Evolutionary conservation across 805 yeast genomes (phyloP), one percentile per base, ranked within the genome.

Genomic region (Saturnispora sanitii): DNA sequence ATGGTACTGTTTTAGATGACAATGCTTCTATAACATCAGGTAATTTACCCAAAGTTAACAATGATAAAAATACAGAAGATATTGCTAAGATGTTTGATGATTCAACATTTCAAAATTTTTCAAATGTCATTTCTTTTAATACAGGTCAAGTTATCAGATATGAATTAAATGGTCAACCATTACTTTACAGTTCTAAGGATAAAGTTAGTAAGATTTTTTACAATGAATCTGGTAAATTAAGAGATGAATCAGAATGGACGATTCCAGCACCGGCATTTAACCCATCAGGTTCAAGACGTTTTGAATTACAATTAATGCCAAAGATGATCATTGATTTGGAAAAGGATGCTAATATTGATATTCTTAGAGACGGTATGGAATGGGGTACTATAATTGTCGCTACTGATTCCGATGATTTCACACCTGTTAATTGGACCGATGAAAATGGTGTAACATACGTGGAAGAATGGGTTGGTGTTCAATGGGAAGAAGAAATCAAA

Each of bases 221-320:
- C 23, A 54, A 53, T 26, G 22, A 43, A 0, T 49, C 55, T 34
- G 53, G 53, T 21, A 45, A 52, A 31, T 41, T 53, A 16, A 49
- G 55, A 25, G 48, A 55, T 3, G 22, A 34, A 27, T 9, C 18
- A 4, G 37, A 50, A 33, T 46, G 53, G 28, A 43, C 60, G 9
- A 61, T 83, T 8, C 86, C 94, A 9, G 59, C 52, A 0, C 82
- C 84, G 3, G 70, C 72, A 2, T 77, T 64, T 49, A 73, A 81
- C 45, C 84, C 85, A 6, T 60, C 77, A 26, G 68, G 79, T 16
- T 32, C 45, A 12, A 69, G 90, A 49, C 72, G 71, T 25, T 82
- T 86, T 54, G 98, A 92, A 60, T 62, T 90, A 43, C 98, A 92
- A 57, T 59, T 92, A 41, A 90, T 90, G 96, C 98, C 98, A 2